Evolutionary conservation across 371 early-diverging fungal species (phyloP), one percentile per base, ranked within the genome.

Genomic region (Mycotypha africana): DNA sequence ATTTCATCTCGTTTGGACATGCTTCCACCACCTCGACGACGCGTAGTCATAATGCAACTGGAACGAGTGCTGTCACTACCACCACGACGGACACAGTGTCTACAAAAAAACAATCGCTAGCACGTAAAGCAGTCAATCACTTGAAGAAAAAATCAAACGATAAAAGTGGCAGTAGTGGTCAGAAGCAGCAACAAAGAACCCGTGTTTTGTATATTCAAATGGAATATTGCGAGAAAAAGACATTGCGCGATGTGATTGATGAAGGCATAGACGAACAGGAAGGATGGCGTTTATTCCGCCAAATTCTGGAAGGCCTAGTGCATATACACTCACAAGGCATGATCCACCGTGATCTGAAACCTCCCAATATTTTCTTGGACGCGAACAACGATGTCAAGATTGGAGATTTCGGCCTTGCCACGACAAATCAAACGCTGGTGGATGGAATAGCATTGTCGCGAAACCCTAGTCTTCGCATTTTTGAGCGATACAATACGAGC

Each of bases 331-430:
- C 81, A 3, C 77, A 88, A 56, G 91, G 90, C 28, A 88, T 98
- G 64, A 97, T 98, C 33, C 99, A 99, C 62, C 78, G 99, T 47
- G 99, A 99, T 67, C 61, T 99, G 30, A 99, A 99, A 60, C 95
- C 96, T 14, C 93, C 88, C 57, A 98, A 94, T 67, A 81, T 97
- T 53, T 86, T 99, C 45, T 67, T 99, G 62, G 92, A 93, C 58
- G 76, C 85, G 16, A 81, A 91, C 38, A 84, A 83, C 28, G 91
- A 91, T 56, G 82, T 95, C 45, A 94, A 93, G 45, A 91, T 99
- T 51, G 97, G 96, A 45, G 99, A 99, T 56, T 99, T 99, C 73
- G 99, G 99, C 0, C 78, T 99, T 45, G 93, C 91, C 1, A 97
- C 95, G 20, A 82, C 75, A 7, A 70, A 63, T 47, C 68, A 70